phyloP scores from a whole-genome alignment of 306 rosid genomes.

The Senna tora region DNA sequence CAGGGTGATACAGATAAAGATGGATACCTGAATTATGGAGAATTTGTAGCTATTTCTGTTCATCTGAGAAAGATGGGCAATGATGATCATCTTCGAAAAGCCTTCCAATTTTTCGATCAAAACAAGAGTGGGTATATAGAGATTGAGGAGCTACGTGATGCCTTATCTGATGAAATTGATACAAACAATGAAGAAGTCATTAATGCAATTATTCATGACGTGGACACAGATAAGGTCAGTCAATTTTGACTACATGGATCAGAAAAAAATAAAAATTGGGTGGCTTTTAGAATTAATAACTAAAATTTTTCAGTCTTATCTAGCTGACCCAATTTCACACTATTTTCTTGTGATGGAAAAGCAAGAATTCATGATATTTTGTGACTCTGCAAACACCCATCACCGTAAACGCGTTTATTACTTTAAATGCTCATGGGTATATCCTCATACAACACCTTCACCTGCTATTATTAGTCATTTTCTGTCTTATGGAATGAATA shows the following conservation, averaged over 20 bases:
- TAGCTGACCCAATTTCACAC: not conserved
- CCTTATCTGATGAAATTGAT: slow-evolving; percentile 72
- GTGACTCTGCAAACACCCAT: not conserved
- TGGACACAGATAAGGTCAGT: slow-evolving; percentile 87
- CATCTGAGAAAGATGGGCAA: slow-evolving; percentile 78
- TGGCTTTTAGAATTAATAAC: not conserved
- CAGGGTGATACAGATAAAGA: slow-evolving; percentile 87
- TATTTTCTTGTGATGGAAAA: not conserved
- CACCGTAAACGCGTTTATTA: not conserved
- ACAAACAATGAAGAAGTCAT: slow-evolving; percentile 71
- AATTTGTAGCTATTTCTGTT: slow-evolving; percentile 80
- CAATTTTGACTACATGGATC: not conserved
- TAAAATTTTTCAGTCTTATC: not conserved
- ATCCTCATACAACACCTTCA: not conserved
- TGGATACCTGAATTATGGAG: slow-evolving; percentile 81
- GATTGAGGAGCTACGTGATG: slow-evolving; percentile 71
- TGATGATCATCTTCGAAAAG: slow-evolving; percentile 85
- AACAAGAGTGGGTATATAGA: slow-evolving; percentile 74
- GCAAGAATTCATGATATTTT: not conserved
- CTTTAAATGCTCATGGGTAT: not conserved
- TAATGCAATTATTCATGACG: slow-evolving; percentile 82
- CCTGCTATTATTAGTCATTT: not conserved
- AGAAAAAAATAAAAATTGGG: not conserved
- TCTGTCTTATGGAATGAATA: not conserved
- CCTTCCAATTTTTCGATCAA: slow-evolving; percentile 78